These are phyloP conservation scores for Acacia crassicarpa DNA, from an alignment of 306 rosid species.

Conservation along the genomic window DNA sequence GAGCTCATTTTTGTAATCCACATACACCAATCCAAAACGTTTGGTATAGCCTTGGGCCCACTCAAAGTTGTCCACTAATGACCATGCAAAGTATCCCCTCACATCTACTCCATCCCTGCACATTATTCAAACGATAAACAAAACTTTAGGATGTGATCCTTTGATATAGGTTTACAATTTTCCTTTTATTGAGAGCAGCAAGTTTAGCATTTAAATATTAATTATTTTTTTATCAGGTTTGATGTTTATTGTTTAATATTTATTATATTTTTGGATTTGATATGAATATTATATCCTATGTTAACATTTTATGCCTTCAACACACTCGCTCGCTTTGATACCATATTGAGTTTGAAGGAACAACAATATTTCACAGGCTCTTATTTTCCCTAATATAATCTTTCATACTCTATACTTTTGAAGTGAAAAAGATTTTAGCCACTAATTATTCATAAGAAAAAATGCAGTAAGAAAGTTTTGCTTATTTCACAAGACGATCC, in stretches of 20 bases:
- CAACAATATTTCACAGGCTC: no score
- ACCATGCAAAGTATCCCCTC: slow-evolving; percentile 95
- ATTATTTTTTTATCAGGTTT: no score
- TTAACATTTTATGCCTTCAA: no score
- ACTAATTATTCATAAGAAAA: not conserved
- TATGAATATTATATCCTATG: no score
- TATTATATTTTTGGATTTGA: no score
- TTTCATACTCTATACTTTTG: not conserved
- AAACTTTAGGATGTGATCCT: not conserved
- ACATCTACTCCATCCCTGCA: slow-evolving; percentile 87
- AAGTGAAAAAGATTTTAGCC: not conserved
- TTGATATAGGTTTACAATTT: slow-evolving; percentile 13
- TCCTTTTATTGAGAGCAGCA: no score
- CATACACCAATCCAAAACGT: slow-evolving; percentile 84
- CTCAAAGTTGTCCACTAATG: slow-evolving; percentile 88
- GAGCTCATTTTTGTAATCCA: slow-evolving; percentile 79
- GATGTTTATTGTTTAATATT: no score
- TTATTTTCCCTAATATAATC: no score
- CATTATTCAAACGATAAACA: slow-evolving; percentile 30
- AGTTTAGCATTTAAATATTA: no score
- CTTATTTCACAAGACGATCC: not conserved
- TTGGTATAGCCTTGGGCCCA: slow-evolving; percentile 96
- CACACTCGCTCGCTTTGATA: no score
- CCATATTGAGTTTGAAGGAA: no score
- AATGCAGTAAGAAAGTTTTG: not conserved